These are phyloP conservation scores for Dactylellina cionopaga DNA, from an alignment of 2,329 filamentous ascomycete species.

Conservation along the genomic window DNA sequence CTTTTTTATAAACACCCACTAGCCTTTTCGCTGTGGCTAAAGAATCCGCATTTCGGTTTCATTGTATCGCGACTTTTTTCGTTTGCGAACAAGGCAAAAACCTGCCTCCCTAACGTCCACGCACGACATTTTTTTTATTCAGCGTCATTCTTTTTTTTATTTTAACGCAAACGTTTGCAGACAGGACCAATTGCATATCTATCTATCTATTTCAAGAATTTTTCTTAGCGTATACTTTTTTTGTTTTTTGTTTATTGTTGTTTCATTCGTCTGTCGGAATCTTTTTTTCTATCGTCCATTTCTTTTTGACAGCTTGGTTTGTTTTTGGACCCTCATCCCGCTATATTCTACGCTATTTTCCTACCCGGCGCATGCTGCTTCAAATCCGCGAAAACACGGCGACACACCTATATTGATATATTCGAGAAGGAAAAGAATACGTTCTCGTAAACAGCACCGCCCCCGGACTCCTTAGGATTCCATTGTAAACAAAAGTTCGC, in stretches of 20 bases:
- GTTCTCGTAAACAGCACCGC: no score
- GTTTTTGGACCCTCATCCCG: slow-evolving; percentile 14
- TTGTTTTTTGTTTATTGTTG: no score
- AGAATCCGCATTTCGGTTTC: slow-evolving; percentile 17
- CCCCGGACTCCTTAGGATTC: no score
- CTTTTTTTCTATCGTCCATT: background rate
- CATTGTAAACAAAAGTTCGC: no score
- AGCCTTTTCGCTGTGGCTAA: slow-evolving; percentile 43
- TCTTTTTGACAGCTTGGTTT: slow-evolving; percentile 28
- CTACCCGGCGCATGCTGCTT: slow-evolving; percentile 14
- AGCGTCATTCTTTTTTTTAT: slow-evolving; percentile 26
- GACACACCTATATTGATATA: background rate
- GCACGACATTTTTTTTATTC: slow-evolving; percentile 8
- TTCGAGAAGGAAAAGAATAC: background rate
- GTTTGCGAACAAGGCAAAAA: no score
- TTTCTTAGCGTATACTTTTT: slow-evolving; percentile 27
- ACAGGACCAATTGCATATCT: slow-evolving; percentile 38
- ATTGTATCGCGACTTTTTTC: slow-evolving; percentile 31
- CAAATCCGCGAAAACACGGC: slow-evolving; percentile 12
- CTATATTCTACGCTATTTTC: slow-evolving; percentile 2
- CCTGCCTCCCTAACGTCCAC: slow-evolving; percentile 35
- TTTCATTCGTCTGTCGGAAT: background rate
- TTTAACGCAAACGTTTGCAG: slow-evolving; percentile 1
- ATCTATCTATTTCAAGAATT: background rate
- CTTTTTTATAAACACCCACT: slow-evolving; percentile 25